Conservation (phyloP, 2,329 filamentous ascomycete species). For the Pyrenophora graminea region DNA sequence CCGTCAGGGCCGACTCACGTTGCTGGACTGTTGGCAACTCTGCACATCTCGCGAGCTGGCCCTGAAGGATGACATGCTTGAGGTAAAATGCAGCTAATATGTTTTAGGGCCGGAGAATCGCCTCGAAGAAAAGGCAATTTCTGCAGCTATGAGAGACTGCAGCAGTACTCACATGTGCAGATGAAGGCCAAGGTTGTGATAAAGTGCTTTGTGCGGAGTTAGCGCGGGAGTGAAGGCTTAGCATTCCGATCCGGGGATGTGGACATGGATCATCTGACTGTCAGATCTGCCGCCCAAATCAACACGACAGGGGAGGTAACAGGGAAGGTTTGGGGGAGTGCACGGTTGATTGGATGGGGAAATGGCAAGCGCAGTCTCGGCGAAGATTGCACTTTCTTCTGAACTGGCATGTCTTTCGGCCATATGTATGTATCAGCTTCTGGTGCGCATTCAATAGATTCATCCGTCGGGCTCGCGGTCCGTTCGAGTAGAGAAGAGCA, state of each 20-base stretch:
- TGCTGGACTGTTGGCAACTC: no score
- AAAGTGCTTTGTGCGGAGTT: conserved; percentile 37
- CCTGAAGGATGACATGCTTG: conserved; percentile 17
- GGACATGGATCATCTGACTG: conserved; percentile 16
- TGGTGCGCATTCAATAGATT: conserved; percentile 19
- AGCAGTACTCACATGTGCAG: conserved; percentile 24
- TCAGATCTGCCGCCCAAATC: conserved; percentile 27
- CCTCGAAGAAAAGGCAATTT: conserved; percentile 12
- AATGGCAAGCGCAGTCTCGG: conserved; percentile 15
- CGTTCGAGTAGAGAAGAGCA: conserved; percentile 19
- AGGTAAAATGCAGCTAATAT: conserved; percentile 21
- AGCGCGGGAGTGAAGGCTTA: conserved; percentile 27
- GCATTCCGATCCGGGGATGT: conserved; percentile 16
- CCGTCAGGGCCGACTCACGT: no score
- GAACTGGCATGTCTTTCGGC: conserved; percentile 17
- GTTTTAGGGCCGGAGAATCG: conserved; percentile 13
- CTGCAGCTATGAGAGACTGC: conserved; percentile 19
- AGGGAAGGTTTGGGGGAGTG: conserved; percentile 4
- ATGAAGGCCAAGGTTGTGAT: conserved; percentile 36
- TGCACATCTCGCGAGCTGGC: no score
- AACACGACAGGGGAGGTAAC: conserved; percentile 15
- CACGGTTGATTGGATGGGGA: conserved; percentile 10
- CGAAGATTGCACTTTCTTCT: conserved; percentile 35
- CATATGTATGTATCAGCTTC: conserved; percentile 14
- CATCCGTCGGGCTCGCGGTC: conserved; percentile 41